Evolutionary conservation across 2,329 filamentous ascomycete genomes (phyloP), one percentile per base, ranked within the genome.

Genomic region (Keithomyces neogunnii): DNA sequence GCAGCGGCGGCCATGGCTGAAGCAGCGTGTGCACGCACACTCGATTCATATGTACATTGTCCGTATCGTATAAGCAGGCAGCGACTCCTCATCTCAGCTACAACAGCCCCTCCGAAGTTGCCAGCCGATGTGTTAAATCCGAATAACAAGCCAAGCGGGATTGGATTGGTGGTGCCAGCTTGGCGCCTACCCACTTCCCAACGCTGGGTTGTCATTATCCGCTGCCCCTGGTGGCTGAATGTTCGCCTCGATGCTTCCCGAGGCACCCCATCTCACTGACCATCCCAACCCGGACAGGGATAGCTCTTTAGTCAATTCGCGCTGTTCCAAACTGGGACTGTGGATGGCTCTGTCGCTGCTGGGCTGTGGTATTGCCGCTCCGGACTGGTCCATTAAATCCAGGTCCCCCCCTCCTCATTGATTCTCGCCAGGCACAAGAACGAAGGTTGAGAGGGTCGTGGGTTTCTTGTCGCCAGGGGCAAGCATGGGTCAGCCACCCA

Each of bases 381-480:
- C 19, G 19, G 19, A 19, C 19, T 19, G 19, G 19, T 19, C 19
- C 19, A 19, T 19, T 19, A 19, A 19, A 19, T 19, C 19, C 19
- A 19, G 19, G 19, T 19, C 19, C 19, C 19, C 19, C 19, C 19
- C 19, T 44, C 40, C 28, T 28, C 40, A 44, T 28, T 13, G 26
- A 44, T 36, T 30, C 44, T 51, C 45, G 40, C 40, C 50, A 51
- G 50, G 50, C 39, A 51, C 45, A 31, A 48, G 38, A 30, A 48
- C 39, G n/a, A 44, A 45, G 19, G 40, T 30, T 44, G 40, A 28
- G 5, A 29, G 45, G 45, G 32, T 32, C 38, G 38, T 51, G 50
- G 43, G 42, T 32, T 32, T 29, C 8, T 4, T 19, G 29, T 10
- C 13, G 30, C 11, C 35, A 45, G 49, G 35, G 31, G 33, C 33